Conservation (phyloP, 1,139 yeast genomes). For the Pichia sp. region DNA sequence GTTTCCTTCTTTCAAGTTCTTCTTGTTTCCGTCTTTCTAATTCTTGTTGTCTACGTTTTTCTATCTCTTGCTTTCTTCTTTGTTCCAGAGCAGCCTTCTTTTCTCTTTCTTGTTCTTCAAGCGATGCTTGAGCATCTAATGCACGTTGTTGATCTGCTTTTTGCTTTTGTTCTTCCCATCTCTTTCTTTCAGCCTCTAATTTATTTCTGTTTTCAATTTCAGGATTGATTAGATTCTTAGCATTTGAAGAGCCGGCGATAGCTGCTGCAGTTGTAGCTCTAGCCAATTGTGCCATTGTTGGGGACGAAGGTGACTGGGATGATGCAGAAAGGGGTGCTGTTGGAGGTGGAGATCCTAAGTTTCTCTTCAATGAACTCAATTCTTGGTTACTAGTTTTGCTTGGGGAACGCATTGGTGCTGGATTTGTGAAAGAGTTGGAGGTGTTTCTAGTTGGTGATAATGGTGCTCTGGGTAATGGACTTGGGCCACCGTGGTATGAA, state of each 20-base stretch:
- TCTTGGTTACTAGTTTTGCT: constrained; percentile 7
- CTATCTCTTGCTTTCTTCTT: constrained; percentile 10
- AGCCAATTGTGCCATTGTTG: constrained; percentile 14
- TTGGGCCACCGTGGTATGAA: constrained; percentile 6
- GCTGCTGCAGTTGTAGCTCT: constrained; percentile 9
- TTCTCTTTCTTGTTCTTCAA: neutral
- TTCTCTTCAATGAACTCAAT: constrained; percentile 5
- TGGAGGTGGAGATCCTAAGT: constrained; percentile 4
- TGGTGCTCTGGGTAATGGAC: neutral
- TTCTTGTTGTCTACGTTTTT: constrained; percentile 14
- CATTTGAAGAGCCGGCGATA: constrained; percentile 1
- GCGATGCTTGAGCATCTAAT: neutral
- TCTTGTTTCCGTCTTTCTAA: constrained; percentile 13
- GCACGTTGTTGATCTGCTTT: neutral
- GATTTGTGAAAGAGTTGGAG: constrained; percentile 4
- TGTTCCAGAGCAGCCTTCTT: constrained; percentile 3
- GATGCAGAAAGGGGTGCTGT: constrained; percentile 6
- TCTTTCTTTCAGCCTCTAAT: constrained; percentile 8
- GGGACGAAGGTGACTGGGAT: neutral
- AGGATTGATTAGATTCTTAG: constrained; percentile 3
- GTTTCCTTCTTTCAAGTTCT: constrained; percentile 11
- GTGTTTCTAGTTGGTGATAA: neutral
- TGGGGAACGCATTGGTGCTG: constrained; percentile 12
- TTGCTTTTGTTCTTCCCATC: constrained; percentile 7
- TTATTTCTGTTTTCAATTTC: constrained; percentile 6